Conservation (phyloP, 2,329 filamentous ascomycete genomes). For the Ploettnerulaceae sp. region DNA sequence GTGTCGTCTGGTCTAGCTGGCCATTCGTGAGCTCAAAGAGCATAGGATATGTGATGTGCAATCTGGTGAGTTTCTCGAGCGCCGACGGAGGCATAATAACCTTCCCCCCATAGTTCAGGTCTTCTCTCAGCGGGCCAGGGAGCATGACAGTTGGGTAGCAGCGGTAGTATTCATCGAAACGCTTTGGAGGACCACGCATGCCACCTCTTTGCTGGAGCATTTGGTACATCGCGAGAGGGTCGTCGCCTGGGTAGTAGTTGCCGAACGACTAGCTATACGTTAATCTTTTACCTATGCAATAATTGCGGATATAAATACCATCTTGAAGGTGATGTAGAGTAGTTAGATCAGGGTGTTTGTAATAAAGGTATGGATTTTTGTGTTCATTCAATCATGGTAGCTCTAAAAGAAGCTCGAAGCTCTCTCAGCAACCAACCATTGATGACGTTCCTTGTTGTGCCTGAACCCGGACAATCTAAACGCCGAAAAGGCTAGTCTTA, state of each 20-base stretch:
- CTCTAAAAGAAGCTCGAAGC: constrained; percentile 14
- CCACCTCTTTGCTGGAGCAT: constrained; percentile 27
- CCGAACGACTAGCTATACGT: constrained; percentile 25
- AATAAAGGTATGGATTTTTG: background rate
- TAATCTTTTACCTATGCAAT: constrained; percentile 5
- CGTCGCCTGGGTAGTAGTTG: constrained; percentile 29
- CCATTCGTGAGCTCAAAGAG: constrained; percentile 95
- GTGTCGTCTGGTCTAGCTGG: constrained; percentile 70
- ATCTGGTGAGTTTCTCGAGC: constrained; percentile 89
- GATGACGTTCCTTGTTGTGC: constrained; percentile 22
- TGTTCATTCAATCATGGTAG: background rate
- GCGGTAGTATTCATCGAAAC: constrained; percentile 98
- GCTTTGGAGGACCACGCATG: constrained; percentile 47
- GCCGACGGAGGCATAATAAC: constrained; percentile 96
- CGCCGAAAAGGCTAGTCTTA: constrained; percentile 11
- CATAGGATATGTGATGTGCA: constrained; percentile 97
- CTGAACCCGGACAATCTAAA: constrained; percentile 15
- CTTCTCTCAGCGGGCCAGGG: constrained; percentile 79
- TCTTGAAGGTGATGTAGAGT: constrained; percentile 10
- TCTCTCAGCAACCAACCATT: background rate
- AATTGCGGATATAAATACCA: constrained; percentile 15
- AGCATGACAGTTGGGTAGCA: constrained; percentile 96
- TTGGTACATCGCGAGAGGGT: constrained; percentile 32
- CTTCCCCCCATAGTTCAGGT: constrained; percentile 95
- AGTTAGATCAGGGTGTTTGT: no score